These are phyloP conservation scores for Cucumis melo DNA, from an alignment of 306 rosid genomes.

Conservation along the genomic window DNA sequence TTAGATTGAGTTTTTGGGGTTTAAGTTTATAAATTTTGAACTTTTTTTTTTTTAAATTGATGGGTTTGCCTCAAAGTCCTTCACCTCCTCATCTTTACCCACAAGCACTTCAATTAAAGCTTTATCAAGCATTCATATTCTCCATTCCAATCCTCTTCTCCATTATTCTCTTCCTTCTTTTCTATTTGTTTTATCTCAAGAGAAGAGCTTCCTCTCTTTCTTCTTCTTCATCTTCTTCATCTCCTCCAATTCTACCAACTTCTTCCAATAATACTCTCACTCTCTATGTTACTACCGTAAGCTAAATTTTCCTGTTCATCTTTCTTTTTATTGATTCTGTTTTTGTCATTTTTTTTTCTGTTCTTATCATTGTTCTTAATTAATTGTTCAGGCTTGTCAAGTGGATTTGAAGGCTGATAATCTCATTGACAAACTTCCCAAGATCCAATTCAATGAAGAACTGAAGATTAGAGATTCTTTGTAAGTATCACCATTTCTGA, in stretches of 20 bases:
- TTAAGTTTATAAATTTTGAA: neutral
- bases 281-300: constrained; percentile 32
- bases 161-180: constrained; percentile 38
- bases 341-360: neutral
- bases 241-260: constrained; percentile 27
- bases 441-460: constrained; percentile 53
- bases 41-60: neutral
- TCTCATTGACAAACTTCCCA: constrained; percentile 52
- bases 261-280: constrained; percentile 18
- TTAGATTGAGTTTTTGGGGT: neutral
- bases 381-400: constrained; percentile 18
- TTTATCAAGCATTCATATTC: constrained; percentile 87
- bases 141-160: constrained; percentile 82
- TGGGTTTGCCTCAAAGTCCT: constrained; percentile 48
- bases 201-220: constrained; percentile 45
- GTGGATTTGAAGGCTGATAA: constrained; percentile 39
- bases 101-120: constrained; percentile 65
- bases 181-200: constrained; percentile 41
- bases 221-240: constrained; percentile 9
- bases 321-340: neutral
- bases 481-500: constrained; percentile 23
- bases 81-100: constrained; percentile 49
- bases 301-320: neutral
- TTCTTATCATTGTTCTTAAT: neutral
- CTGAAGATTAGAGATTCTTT: constrained; percentile 43